Percentiles rank a stretch among this genome's conserved stretches.
Evolutionary conservation across 768 basidiomycete species (phyloP).

Genomic region (Auricularia sp.): DNA sequence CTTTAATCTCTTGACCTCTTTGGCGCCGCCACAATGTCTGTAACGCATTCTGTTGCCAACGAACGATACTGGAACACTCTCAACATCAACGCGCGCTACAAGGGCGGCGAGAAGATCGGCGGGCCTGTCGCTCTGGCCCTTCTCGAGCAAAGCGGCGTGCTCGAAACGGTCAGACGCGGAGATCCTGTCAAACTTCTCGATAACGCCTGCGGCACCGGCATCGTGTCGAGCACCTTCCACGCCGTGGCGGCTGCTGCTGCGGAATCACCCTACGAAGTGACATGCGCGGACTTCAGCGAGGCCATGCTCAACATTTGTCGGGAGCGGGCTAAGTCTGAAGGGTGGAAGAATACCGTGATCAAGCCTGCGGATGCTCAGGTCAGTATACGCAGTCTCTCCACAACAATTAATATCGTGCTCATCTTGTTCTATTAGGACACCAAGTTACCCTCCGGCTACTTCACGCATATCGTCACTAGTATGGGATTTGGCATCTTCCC

Average conservation of each 20-base stretch:
- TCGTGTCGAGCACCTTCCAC: not conserved
- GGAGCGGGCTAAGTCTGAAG: not conserved
- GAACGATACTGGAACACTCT: too few relatives aligned
- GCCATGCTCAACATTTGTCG: not conserved
- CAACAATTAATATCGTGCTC: not conserved
- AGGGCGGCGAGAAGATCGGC: not conserved
- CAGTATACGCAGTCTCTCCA: not conserved
- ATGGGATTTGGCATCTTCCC: constrained; percentile 1
- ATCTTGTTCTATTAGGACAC: not conserved
- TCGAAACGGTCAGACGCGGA: not conserved
- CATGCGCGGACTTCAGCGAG: not conserved
- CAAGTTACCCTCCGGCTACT: not conserved
- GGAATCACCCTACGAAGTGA: not conserved
- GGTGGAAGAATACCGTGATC: not conserved
- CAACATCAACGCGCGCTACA: not conserved
- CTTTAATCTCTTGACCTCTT: too few relatives aligned
- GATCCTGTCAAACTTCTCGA: not conserved
- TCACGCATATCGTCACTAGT: not conserved
- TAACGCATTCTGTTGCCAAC: too few relatives aligned
- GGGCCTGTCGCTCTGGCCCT: not conserved
- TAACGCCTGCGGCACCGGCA: not conserved
- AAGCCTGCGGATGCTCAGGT: not conserved
- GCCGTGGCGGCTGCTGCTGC: not conserved
- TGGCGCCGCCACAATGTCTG: too few relatives aligned
- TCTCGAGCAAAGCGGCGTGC: not conserved